Conservation (phyloP, 768 basidiomycete species). For the Phaeotremella skinneri region DNA sequence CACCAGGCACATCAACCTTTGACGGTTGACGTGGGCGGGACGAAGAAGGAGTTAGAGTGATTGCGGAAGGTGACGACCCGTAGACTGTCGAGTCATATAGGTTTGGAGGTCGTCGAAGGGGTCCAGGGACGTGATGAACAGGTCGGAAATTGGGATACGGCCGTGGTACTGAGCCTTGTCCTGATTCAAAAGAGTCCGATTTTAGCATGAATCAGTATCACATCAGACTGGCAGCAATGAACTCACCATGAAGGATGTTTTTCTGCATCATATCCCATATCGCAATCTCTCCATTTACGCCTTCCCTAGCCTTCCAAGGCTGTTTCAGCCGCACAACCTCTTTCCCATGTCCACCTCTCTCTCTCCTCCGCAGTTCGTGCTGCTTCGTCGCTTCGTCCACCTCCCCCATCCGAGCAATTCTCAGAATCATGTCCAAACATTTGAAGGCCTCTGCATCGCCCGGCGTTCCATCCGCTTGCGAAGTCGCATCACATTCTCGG, state of each 20-base stretch:
- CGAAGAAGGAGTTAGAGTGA: constrained; percentile 50
- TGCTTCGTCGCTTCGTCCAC: constrained; percentile 10
- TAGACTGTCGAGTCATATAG: constrained; percentile 59
- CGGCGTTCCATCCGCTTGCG: constrained; percentile 53
- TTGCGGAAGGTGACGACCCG: constrained; percentile 51
- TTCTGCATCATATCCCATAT: constrained; percentile 44
- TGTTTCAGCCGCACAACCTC: constrained; percentile 29
- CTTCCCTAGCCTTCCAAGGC: constrained; percentile 39
- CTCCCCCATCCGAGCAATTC: constrained; percentile 51
- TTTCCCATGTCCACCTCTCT: constrained; percentile 13
- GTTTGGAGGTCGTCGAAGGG: constrained; percentile 60
- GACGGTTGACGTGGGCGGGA: constrained; percentile 45
- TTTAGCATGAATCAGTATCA: constrained; percentile 10
- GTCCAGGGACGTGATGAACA: constrained; percentile 55
- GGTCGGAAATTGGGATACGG: constrained; percentile 36
- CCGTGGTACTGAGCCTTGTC: background rate
- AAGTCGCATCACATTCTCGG: constrained; percentile 60
- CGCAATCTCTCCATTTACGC: constrained; percentile 32
- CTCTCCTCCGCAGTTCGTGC: constrained; percentile 8
- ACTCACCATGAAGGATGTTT: constrained; percentile 29
- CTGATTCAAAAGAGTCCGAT: background rate
- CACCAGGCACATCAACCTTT: constrained; percentile 55
- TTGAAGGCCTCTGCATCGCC: constrained; percentile 56
- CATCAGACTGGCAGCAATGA: background rate
- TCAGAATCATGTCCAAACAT: constrained; percentile 58